Percentiles rank a stretch among this genome's conserved stretches.
Evolutionary conservation across 2,329 filamentous ascomycete genomes (phyloP).

Genomic region (Alternaria arbusti): DNA sequence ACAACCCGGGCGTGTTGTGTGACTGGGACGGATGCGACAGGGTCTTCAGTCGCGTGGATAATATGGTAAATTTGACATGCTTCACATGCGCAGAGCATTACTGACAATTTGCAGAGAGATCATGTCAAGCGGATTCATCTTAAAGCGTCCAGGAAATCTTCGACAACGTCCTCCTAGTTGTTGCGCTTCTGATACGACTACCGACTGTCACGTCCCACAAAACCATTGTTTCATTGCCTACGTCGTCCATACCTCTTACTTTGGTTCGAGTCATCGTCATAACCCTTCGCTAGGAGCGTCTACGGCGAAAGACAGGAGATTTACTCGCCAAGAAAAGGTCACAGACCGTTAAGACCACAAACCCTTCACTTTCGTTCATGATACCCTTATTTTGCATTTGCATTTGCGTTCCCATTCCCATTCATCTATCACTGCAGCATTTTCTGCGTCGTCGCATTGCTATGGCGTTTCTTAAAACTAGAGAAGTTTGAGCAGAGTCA

Average conservation of each 20-base stretch:
- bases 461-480: slow-evolving; percentile 28
- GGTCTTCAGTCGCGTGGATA: slow-evolving; percentile 67
- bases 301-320: not conserved
- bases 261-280: not conserved
- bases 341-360: slow-evolving; percentile 18
- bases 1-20: slow-evolving; percentile 66
- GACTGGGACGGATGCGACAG: slow-evolving; percentile 64
- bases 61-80: slow-evolving; percentile 57
- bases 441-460: slow-evolving; percentile 22
- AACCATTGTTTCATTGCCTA: not conserved
- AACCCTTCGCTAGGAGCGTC: not conserved
- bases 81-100: not conserved
- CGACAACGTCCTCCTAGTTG: slow-evolving; percentile 20
- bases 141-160: slow-evolving; percentile 41
- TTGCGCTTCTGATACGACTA: not conserved
- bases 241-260: not conserved
- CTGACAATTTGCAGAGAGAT: slow-evolving; percentile 43
- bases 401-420: slow-evolving; percentile 9
- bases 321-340: slow-evolving; percentile 4
- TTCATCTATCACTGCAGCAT: slow-evolving; percentile 1
- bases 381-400: slow-evolving; percentile 32
- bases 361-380: slow-evolving; percentile 34
- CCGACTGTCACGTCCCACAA: not conserved
- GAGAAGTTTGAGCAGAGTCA: slow-evolving; percentile 19
- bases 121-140: slow-evolving; percentile 51